Conservation (phyloP, 441 rosid species). For the Erodium moschatum region DNA sequence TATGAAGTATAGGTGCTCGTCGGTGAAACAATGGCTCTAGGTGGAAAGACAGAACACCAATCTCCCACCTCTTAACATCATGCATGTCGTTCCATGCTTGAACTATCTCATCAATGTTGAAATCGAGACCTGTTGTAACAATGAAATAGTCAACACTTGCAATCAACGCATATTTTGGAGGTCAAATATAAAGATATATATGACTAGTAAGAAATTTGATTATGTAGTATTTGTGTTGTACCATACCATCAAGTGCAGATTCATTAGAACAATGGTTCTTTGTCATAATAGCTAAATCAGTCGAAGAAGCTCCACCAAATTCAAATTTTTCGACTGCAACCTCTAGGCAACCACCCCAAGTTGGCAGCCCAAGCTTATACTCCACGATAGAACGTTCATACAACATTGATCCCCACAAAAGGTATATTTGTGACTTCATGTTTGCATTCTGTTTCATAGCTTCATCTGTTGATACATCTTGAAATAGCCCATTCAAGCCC, state of each 20-base stretch:
- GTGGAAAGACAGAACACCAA: conserved; percentile 39
- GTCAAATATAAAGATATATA: conserved; percentile 16
- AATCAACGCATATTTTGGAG: conserved; percentile 6
- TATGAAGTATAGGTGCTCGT: conserved; percentile 28
- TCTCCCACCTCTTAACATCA: conserved; percentile 44
- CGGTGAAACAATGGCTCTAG: conserved; percentile 42
- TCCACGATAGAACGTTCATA: conserved; percentile 87
- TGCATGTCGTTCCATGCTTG: conserved; percentile 50
- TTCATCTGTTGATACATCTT: conserved; percentile 52
- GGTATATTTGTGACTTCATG: conserved; percentile 78
- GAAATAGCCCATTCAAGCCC: conserved; percentile 49
- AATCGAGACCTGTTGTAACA: neutral
- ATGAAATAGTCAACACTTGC: neutral
- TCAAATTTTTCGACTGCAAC: conserved; percentile 89
- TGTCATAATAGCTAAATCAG: conserved; percentile 86
- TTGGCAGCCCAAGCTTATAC: conserved; percentile 66
- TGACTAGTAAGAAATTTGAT: conserved; percentile 22
- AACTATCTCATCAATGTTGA: conserved; percentile 41
- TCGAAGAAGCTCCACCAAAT: conserved; percentile 87
- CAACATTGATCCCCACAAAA: conserved; percentile 84
- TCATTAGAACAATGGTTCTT: conserved; percentile 84
- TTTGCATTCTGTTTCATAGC: conserved; percentile 60
- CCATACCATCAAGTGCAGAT: conserved; percentile 65
- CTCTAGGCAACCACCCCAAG: conserved; percentile 92
- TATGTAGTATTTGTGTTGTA: neutral